Evolutionary conservation across 768 basidiomycete genomes (phyloP).

Genomic region (Kwoniella pini): DNA sequence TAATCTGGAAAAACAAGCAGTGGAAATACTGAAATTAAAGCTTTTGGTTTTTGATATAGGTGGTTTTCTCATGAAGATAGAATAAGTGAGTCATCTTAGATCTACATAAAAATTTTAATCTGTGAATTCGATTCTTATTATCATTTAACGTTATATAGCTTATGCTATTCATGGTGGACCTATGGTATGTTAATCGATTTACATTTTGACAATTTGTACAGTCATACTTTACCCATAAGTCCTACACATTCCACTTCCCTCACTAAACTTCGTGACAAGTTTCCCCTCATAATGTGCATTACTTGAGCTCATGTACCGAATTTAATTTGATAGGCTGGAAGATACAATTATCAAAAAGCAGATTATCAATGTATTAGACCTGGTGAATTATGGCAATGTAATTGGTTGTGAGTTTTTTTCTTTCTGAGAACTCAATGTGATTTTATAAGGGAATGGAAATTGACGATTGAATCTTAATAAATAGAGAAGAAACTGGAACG

Average conservation of each 20-base stretch:
- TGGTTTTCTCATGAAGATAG: conserved; percentile 17
- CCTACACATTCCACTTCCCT: background rate
- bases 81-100: conserved; percentile 3
- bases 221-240: too few relatives aligned
- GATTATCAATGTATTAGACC: conserved; percentile 17
- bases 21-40: background rate
- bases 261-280: too few relatives aligned
- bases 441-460: too few relatives aligned
- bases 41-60: background rate
- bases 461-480: background rate
- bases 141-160: too few relatives aligned
- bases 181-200: background rate
- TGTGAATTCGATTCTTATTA: too few relatives aligned
- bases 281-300: background rate
- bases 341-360: conserved; percentile 17
- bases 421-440: background rate
- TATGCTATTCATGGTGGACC: conserved; percentile 21
- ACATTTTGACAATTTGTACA: too few relatives aligned
- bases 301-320: too few relatives aligned
- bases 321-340: conserved; percentile 1
- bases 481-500: conserved; percentile 14
- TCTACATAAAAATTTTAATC: too few relatives aligned
- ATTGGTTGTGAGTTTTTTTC: conserved; percentile 10
- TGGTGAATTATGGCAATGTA: conserved; percentile 20
- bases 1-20: too few relatives aligned